Base-by-base conservation (phyloP, 1,139 yeast species). In the Spathaspora sp. region DNA sequence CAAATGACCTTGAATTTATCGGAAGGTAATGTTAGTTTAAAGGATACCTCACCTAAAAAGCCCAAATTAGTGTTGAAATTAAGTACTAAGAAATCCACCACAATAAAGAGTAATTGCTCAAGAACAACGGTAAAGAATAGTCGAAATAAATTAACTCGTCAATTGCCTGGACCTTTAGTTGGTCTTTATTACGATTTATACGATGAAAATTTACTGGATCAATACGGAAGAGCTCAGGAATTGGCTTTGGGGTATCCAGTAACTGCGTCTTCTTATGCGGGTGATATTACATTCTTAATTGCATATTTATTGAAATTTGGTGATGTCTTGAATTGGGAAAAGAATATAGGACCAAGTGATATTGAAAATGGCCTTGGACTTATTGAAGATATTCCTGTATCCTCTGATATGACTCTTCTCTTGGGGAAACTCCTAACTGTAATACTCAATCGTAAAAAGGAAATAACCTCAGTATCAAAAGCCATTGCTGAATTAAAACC, bases 311-410 rank as follows among this genome's bases (percentile, higher is more conserved):
- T 67, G 43, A 78, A 75, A 53, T 80, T 79, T 52, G 63, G 60
- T 45, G 63, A 63, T 34, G 48, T 77, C 9, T 64, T 67, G 23
- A 64, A 66, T 29, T 43, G 49, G 7, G 48, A 47, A n/a, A 33
- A 31, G 20, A 41, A 45, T 25, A 24, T 65, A 10, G 67, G 72
- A 1, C 82, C 83, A 10, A 76, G 72, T 49, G 80, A 76, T 53
- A 64, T 80, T 29, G 84, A 80, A 54, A 58, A 63, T 18, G 84
- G 84, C 0, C 60, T 80, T 38, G 67, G 76, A 24, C 58, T 79
- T 34, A 64, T 67, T 10, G 60, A 63, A 45, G 41, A 46, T 47
- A 56, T 39, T 17, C 43, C 41, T 5, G 63, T 69, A 8, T 60
- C 73, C n/a, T 62, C 62, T 1, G 45, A 56, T 20, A 74, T 76